Conservation (phyloP, 2,329 filamentous ascomycete species). For the Sporothrix sp. region DNA sequence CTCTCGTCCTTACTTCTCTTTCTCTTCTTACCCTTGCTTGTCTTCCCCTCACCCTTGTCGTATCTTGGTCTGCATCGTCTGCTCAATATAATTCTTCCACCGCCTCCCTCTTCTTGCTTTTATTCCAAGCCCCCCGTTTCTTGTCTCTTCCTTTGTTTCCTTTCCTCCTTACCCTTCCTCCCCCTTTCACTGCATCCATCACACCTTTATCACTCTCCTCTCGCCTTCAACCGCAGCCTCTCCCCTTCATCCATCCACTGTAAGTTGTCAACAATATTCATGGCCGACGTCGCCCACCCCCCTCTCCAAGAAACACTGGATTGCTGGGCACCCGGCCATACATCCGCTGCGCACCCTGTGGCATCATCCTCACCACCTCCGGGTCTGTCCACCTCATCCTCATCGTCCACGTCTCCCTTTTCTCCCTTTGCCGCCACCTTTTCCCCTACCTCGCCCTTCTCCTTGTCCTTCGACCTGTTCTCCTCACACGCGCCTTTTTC, state of each 20-base stretch:
- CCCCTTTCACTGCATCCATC: background rate
- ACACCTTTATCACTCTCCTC: background rate
- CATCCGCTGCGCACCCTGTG: slow-evolving; percentile 21
- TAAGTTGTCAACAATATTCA: slow-evolving; percentile 21
- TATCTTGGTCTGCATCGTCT: background rate
- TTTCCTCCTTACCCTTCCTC: background rate
- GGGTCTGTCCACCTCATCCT: slow-evolving; percentile 4
- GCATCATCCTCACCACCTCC: slow-evolving; percentile 13
- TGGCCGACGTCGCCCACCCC: slow-evolving; percentile 28
- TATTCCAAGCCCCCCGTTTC: background rate
- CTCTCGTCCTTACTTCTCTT: background rate
- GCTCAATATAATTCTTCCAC: background rate
- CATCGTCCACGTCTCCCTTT: background rate
- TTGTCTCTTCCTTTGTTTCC: background rate
- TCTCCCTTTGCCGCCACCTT: slow-evolving; percentile 3
- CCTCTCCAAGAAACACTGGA: slow-evolving; percentile 25
- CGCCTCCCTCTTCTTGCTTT: background rate
- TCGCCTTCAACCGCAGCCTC: background rate
- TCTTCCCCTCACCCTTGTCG: background rate
- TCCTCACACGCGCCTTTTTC: background rate
- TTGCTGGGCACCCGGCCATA: slow-evolving; percentile 24
- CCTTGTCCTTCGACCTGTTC: background rate
- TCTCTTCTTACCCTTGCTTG: background rate
- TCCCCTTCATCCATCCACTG: background rate
- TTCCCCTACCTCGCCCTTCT: slow-evolving; percentile 1